phyloP scores from a whole-genome alignment of 495 filamentous ascomycete species.

The Aspergillus egyptiacus region DNA sequence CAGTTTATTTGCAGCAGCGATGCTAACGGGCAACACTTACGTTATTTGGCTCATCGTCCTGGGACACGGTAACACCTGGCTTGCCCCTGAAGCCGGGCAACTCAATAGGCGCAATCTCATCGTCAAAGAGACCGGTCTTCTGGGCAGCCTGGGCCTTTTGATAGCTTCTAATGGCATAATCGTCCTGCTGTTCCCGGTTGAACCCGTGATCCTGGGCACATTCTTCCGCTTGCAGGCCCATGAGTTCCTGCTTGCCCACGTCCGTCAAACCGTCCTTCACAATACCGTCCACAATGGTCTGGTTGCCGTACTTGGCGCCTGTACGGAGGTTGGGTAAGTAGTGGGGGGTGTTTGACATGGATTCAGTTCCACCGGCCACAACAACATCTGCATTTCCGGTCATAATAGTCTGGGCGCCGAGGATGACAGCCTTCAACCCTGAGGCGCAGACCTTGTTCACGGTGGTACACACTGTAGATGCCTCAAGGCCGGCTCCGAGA shows the following conservation, averaged over 20 bases:
- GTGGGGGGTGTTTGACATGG: constrained; percentile 97
- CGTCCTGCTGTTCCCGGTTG: constrained; percentile 76
- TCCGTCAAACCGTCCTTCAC: constrained; percentile 89
- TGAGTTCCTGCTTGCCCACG: constrained; percentile 81
- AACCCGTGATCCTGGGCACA: constrained; percentile 81
- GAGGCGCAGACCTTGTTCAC: constrained; percentile 99
- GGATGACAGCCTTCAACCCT: constrained; percentile 84
- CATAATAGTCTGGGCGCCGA: constrained; percentile 94
- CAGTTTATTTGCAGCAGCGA: neutral
- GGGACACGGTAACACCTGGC: constrained; percentile 70
- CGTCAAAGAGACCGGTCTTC: constrained; percentile 66
- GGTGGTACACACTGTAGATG: constrained; percentile 79
- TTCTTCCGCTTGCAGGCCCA: constrained; percentile 89
- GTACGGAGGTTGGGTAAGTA: constrained; percentile 79
- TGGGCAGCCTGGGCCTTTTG: constrained; percentile 84
- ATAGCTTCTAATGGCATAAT: constrained; percentile 89
- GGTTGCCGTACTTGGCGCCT: constrained; percentile 87
- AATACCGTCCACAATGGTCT: constrained; percentile 79
- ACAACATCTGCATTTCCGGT: constrained; percentile 86
- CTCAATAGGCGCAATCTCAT: constrained; percentile 86
- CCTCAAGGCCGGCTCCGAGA: constrained; percentile 72
- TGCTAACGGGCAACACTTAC: constrained; percentile 33
- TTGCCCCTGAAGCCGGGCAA: constrained; percentile 85
- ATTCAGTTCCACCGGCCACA: constrained; percentile 89
- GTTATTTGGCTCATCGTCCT: constrained; percentile 95